Base-by-base conservation (phyloP, 352 stramenopile species). In the Phytophthora macrochlamydospora region DNA sequence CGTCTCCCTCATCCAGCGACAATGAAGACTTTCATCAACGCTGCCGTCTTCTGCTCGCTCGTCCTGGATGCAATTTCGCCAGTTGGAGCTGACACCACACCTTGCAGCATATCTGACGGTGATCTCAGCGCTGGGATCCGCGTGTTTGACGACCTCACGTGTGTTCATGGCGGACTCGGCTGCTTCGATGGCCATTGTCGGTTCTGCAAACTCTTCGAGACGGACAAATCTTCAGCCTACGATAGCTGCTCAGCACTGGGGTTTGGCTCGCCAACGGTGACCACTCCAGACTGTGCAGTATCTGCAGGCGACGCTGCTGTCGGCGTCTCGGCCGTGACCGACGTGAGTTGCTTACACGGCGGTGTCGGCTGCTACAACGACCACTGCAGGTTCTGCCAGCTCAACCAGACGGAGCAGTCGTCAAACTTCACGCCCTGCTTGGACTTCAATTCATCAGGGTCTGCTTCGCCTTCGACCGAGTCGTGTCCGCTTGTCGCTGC, bases 381-480 rank as follows among this genome's bases (percentile, higher is more conserved):
- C 33, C 56, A 71, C 57, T 84, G 76, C n/a, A 73, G 73, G 33
- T 85, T 78, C 56, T 87, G 78, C 59, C 76, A 76, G 38, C 45
- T 53, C 2, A 60, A 57, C 5, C 53, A 73, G 38, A 83, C 75
- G 2, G 50, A 52, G 1, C 50, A 81, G 42, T 84, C 78, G 5
- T 58, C 61, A 3, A 56, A 65, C 2, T 63, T 75, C 45, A 7
- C 55, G 44, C 55, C 57, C 38, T 78, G 67, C 38, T 35, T 40
- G 2, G 51, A 57, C 51, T 60, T 70, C 31, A 56, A 70, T 40
- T 13, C 52, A 0, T 50, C 54, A 24, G 13, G 58, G 65, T 2
- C 49, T 69, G 53, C 44, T 1, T 44, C 55, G 2, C 11, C 32
- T 40, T 56, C 62, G 3, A 57, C 50, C 7, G 53, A 35, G 11